A percentile compares a stretch with the other conserved stretches of the same genome.
Evolutionary conservation across 2,329 filamentous ascomycete species (phyloP).

Genomic region (Epichloe brachyelytri): DNA sequence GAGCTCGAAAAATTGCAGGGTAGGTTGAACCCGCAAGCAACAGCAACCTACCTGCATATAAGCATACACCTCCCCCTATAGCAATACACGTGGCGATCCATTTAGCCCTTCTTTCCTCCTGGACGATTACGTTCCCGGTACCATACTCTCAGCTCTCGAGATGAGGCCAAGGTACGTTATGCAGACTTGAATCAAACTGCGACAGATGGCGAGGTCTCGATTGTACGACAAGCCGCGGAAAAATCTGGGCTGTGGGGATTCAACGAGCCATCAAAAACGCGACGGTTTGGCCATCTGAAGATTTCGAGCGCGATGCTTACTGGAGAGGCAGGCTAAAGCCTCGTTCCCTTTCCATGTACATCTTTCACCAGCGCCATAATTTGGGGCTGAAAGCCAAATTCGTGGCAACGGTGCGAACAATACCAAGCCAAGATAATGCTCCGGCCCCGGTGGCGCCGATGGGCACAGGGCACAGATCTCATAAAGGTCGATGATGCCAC

Average conservation of each 20-base stretch:
- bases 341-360: no score
- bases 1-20: not conserved
- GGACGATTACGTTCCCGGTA: slow-evolving; percentile 65
- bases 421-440: not conserved
- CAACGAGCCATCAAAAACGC: slow-evolving; percentile 46
- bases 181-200: slow-evolving; percentile 61
- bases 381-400: not conserved
- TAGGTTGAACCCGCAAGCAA: not conserved
- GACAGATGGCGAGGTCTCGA: slow-evolving; percentile 46
- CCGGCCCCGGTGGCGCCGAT: not conserved
- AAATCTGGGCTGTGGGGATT: slow-evolving; percentile 68
- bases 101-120: slow-evolving; percentile 54
- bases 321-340: no score
- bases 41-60: not conserved
- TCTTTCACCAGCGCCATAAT: not conserved
- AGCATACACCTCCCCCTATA: not conserved
- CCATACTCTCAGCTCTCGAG: slow-evolving; percentile 50
- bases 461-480: slow-evolving; percentile 1
- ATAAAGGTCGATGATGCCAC: not conserved
- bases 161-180: slow-evolving; percentile 57
- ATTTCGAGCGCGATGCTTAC: not conserved
- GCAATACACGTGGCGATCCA: not conserved
- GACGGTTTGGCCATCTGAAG: slow-evolving; percentile 33
- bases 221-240: slow-evolving; percentile 54
- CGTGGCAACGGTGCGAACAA: not conserved